Base-by-base conservation (phyloP, 192 early-diverging fungal genomes). In the Geranomyces variabilis region DNA sequence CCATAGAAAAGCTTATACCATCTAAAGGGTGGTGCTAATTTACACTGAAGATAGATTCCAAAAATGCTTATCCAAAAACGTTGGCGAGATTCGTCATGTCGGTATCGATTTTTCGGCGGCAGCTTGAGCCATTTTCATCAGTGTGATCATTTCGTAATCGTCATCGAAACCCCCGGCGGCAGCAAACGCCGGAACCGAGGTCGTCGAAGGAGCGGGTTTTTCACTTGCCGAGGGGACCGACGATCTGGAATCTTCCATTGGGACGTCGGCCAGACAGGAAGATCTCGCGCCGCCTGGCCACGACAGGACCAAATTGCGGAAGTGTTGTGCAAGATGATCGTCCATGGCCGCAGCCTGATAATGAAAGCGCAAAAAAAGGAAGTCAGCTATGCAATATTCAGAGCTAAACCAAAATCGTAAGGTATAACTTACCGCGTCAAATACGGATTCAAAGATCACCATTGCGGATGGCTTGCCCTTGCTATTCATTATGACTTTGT, bases 121-220 rank as follows among this genome's bases (percentile, higher is more conserved):
- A 10, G 71, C 64, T 47, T 67, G 19, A 29, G 29, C 22, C 63
- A 74, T 74, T 44, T 67, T 74, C 26, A 33, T 21, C 19, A 73
- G 56, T 24, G 72, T 74, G 22, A 74, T 58, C 49, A 48, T 59
- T 67, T 74, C 64, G 44, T 74, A 74, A 22, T 74, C 72, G 55
- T 74, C 72, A 31, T 74, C 72, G 12, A 60, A 36, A 31, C n/a
- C 21, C 4, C 17, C 56, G 3, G 68, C 15, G 14, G 58, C 51
- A 41, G 36, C 36, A 41, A 10, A 41, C 10, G 36, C 10, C 36
- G 36, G 36, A 41, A 41, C 36, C 10, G 10, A 3, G 36, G 36
- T n/a, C n/a, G n/a, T n/a, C n/a, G 10, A 41, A 41, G 10, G 36
- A 41, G 36, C 10, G 36, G 36, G 5, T 10, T 3, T 10, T 41